phyloP scores from a whole-genome alignment of 345 rosid genomes.

The Pugionium dolabratum region DNA sequence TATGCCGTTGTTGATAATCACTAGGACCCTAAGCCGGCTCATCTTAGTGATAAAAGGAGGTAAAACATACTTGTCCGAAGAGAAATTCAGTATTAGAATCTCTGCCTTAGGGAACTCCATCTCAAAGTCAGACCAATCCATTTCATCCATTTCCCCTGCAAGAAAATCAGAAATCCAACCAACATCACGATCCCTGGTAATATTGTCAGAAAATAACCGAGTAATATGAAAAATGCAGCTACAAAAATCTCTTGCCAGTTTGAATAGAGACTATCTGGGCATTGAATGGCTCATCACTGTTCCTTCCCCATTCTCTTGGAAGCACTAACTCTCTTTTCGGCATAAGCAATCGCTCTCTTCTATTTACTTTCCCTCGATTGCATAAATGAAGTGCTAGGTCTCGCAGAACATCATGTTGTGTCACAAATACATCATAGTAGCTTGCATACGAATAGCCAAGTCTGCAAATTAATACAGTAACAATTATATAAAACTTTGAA shows the following conservation, averaged over 20 bases:
- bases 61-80: constrained; percentile 58
- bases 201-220: not conserved
- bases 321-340: constrained; percentile 58
- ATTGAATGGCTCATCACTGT: constrained; percentile 53
- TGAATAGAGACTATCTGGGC: constrained; percentile 85
- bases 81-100: constrained; percentile 73
- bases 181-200: constrained; percentile 20
- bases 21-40: constrained; percentile 77
- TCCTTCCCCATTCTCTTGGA: constrained; percentile 87
- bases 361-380: constrained; percentile 48
- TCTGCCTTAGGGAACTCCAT: constrained; percentile 88
- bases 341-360: constrained; percentile 63
- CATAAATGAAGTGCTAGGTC: constrained; percentile 77
- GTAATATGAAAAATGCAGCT: not conserved
- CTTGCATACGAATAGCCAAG: constrained; percentile 68
- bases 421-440: constrained; percentile 67
- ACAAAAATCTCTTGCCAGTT: constrained; percentile 51
- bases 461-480: constrained; percentile 45
- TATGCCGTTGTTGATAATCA: constrained; percentile 63
- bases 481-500: not conserved
- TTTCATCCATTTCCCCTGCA: constrained; percentile 74
- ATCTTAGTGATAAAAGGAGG: constrained; percentile 77
- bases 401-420: constrained; percentile 88
- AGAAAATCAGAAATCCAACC: constrained; percentile 4
- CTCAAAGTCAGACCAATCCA: constrained; percentile 67